Percentiles rank a stretch among this genome's conserved stretches.
Conservation (phyloP, 768 basidiomycete species). For the Hypsizygus marmoreus region DNA sequence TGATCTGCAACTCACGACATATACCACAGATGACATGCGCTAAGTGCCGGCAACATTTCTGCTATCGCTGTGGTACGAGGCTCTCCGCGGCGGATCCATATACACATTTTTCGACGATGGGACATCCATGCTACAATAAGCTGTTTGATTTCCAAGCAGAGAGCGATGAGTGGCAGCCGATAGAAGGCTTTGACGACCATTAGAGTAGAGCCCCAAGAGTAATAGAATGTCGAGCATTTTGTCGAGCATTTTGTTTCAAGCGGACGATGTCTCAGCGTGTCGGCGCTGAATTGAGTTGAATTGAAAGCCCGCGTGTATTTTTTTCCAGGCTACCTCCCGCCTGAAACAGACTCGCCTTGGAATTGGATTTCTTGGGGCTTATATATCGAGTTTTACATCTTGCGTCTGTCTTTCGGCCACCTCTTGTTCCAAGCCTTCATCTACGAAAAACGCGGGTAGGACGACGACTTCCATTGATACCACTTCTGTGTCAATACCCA, state of each 20-base stretch:
- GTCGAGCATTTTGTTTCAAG: too few relatives aligned
- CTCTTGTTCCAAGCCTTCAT: slow-evolving; percentile 32
- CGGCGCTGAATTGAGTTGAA: slow-evolving; percentile 23
- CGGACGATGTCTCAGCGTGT: slow-evolving; percentile 11
- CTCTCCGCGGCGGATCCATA: slow-evolving; percentile 59
- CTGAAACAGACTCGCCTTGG: slow-evolving; percentile 31
- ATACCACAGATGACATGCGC: slow-evolving; percentile 68
- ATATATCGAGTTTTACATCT: slow-evolving; percentile 20
- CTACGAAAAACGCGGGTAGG: slow-evolving; percentile 31
- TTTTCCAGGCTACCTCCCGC: slow-evolving; percentile 28
- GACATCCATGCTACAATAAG: slow-evolving; percentile 58
- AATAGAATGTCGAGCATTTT: too few relatives aligned
- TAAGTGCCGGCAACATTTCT: slow-evolving; percentile 79
- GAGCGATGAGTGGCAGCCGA: slow-evolving; percentile 51
- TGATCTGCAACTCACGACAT: too few relatives aligned
- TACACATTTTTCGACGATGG: slow-evolving; percentile 62
- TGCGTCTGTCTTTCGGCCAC: slow-evolving; percentile 25
- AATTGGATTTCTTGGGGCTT: slow-evolving; percentile 26
- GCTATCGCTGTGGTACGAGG: slow-evolving; percentile 72
- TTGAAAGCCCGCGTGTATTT: slow-evolving; percentile 45
- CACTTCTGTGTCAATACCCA: slow-evolving; percentile 57
- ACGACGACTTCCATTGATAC: slow-evolving; percentile 44
- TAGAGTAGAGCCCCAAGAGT: too few relatives aligned
- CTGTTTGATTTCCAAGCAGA: slow-evolving; percentile 59
- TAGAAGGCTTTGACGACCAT: slow-evolving; percentile 37